phyloP scores from a whole-genome alignment of 2,329 filamentous ascomycete genomes.

The Xylariaceae sp. region DNA sequence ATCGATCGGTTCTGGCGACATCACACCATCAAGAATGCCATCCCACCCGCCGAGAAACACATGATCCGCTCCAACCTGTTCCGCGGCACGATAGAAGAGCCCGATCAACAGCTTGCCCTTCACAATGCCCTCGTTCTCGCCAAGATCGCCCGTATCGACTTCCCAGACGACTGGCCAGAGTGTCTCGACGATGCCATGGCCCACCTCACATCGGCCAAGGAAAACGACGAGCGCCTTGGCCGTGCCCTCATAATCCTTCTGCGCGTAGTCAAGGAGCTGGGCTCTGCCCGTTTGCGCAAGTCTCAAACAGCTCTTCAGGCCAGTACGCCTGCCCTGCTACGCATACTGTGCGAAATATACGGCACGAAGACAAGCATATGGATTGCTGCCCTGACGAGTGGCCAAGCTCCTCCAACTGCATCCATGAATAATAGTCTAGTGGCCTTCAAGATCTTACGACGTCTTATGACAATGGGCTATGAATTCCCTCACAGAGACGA shows the following conservation, averaged over 20 bases:
- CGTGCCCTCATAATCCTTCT: conserved; percentile 74
- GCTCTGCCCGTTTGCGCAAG: conserved; percentile 70
- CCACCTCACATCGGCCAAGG: conserved; percentile 56
- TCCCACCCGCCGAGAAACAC: conserved; percentile 70
- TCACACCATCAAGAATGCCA: conserved; percentile 59
- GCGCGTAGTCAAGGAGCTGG: conserved; percentile 85
- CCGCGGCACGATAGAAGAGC: conserved; percentile 72
- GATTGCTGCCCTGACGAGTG: conserved; percentile 57
- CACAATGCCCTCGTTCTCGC: conserved; percentile 86
- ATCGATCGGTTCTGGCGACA: conserved; percentile 89
- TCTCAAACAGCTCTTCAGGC: conserved; percentile 74
- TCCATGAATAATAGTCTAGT: conserved; percentile 74
- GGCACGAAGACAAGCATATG: conserved; percentile 67
- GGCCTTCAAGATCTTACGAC: conserved; percentile 73
- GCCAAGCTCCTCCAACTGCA: conserved; percentile 53
- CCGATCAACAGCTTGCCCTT: conserved; percentile 69
- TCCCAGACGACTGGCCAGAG: conserved; percentile 77
- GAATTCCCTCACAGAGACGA: conserved; percentile 77
- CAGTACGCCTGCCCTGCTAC: conserved; percentile 78
- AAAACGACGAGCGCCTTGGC: conserved; percentile 60
- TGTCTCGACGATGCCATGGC: conserved; percentile 58
- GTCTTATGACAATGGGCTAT: conserved; percentile 76
- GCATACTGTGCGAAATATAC: conserved; percentile 75
- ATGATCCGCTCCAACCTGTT: conserved; percentile 72
- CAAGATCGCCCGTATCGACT: conserved; percentile 87